A percentile compares a stretch with the other conserved stretches of the same genome.
Conservation (phyloP, 306 rosid species). For the Rosa multiflora region DNA sequence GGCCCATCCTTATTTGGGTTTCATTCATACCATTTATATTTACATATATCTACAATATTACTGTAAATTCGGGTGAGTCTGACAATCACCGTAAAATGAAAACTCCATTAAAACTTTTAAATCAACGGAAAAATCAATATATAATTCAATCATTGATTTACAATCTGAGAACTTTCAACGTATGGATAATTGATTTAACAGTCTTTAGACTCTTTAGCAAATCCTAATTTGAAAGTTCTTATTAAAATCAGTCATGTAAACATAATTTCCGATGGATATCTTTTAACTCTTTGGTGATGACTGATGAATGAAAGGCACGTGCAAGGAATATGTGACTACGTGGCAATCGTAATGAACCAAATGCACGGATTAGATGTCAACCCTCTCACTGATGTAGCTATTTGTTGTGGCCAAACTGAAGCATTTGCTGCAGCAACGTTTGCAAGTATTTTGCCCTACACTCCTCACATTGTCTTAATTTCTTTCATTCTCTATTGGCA, state of each 20-base stretch:
- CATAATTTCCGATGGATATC: not conserved
- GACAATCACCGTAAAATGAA: no score
- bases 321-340: constrained; percentile 66
- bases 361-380: constrained; percentile 69
- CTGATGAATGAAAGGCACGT: constrained; percentile 51
- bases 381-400: constrained; percentile 72
- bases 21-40: no score
- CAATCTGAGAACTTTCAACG: no score
- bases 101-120: not conserved
- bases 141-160: no score
- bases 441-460: constrained; percentile 41
- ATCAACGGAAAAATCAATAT: no score
- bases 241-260: not conserved
- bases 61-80: not conserved
- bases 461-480: not conserved
- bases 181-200: no score
- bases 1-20: no score
- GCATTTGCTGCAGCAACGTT: constrained; percentile 77
- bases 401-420: constrained; percentile 86
- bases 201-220: no score
- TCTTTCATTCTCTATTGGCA: not conserved
- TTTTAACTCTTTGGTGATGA: not conserved
- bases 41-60: no score
- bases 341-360: constrained; percentile 49
- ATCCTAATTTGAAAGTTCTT: not conserved